Evolutionary conservation across 2,329 filamentous ascomycete genomes (phyloP), one percentile per base, ranked within the genome.

Genomic region (Aspergillus phoenicis): DNA sequence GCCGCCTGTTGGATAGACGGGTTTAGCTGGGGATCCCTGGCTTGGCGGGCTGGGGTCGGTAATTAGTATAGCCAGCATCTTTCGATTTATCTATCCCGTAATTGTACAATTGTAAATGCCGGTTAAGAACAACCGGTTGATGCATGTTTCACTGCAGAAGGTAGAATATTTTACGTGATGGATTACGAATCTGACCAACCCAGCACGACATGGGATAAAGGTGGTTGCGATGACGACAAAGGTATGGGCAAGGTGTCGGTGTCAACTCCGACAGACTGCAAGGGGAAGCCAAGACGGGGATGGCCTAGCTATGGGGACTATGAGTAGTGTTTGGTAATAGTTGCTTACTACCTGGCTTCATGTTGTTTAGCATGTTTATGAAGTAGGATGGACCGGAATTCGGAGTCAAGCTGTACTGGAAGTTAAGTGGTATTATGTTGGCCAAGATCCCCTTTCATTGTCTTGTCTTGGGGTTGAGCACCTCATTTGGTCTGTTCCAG

Each of bases 201-300:
- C 47, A 51, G 28, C 47, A 51, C 47, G 26, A 51, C 47, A 33
- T 33, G 47, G 47, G 24, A 10, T 30, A 13, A 36, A 10, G 11
- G 33, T 36, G 33, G 15, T 30, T 17, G 4, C 28, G 11, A 51
- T 51, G 47, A 30, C 28, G 47, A 30, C 10, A 8, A 45, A 13
- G 10, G 17, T 10, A 22, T 17, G 47, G 47, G 13, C 10, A 17
- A 17, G n/a, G 7, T n/a, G 47, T 49, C 24, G 47, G 47, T 17
- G 24, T 30, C 47, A 28, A 30, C 20, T 17, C 41, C 41, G 41
- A 45, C 39, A 8, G 45, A 28, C 47, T 51, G 47, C 47, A 51
- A 51, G 47, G 47, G 47, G 47, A 28, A 51, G 47, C 47, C 47
- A 51, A 51, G 47, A 51, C 28, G 15, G 28, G 24, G 41, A 20